phyloP scores from a whole-genome alignment of 257 asterid species.

The Penstemon eatonii region DNA sequence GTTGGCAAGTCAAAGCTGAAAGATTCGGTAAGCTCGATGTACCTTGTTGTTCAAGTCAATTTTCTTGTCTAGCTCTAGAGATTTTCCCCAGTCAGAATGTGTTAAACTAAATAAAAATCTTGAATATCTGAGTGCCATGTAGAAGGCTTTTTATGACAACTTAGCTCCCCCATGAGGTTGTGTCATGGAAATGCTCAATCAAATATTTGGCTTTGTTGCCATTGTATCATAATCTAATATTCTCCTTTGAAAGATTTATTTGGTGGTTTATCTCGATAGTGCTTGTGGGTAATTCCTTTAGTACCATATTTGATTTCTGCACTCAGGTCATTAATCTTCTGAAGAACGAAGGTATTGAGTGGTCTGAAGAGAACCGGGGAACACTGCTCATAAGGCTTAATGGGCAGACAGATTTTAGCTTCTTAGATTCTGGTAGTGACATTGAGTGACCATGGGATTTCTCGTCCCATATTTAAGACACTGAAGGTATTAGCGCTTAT shows the following conservation, averaged over 20 bases:
- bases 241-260: not conserved
- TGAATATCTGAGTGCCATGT: not conserved
- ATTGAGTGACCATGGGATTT: constrained; percentile 43
- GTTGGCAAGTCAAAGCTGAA: constrained; percentile 88
- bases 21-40: constrained; percentile 52
- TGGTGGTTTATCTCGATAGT: not conserved
- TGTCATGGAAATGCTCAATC: not conserved
- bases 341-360: constrained; percentile 62
- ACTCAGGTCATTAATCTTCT: constrained; percentile 68
- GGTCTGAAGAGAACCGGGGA: constrained; percentile 84
- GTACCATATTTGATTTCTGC: constrained; percentile 18
- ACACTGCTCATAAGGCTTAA: constrained; percentile 69
- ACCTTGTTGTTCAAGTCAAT: not conserved
- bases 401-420: constrained; percentile 66
- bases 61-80: constrained; percentile 8
- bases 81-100: not conserved
- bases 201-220: not conserved
- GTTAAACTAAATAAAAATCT: not conserved
- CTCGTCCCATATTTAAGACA: constrained; percentile 12
- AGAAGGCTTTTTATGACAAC: not conserved
- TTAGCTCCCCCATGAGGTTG: not conserved
- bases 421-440: constrained; percentile 62
- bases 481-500: constrained; percentile 3
- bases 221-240: not conserved
- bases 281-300: not conserved